A percentile compares a stretch with the other conserved stretches of the same genome.
phyloP scores from a whole-genome alignment of 176 grass and related monocot species.

The Carex littledalei region DNA sequence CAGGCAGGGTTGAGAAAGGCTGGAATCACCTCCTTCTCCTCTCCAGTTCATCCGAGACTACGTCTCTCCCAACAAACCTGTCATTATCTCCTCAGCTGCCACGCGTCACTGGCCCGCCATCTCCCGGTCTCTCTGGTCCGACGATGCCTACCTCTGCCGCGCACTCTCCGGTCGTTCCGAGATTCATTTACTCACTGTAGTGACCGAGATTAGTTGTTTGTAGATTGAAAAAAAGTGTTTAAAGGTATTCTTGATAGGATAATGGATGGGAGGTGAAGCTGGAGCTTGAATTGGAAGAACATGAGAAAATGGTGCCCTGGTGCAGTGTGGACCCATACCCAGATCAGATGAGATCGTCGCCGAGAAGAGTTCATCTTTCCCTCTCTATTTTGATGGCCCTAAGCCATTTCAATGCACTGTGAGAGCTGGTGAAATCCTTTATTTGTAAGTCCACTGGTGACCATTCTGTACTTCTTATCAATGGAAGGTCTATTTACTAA shows the following conservation, averaged over 20 bases:
- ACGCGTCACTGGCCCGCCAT: constrained; percentile 74
- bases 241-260: constrained; percentile 12
- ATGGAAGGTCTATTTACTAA: background rate
- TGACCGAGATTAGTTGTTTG: background rate
- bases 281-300: constrained; percentile 58
- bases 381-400: constrained; percentile 77
- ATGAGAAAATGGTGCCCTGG: constrained; percentile 62
- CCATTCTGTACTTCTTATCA: background rate
- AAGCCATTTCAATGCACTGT: constrained; percentile 74
- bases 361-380: constrained; percentile 39
- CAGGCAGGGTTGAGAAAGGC: constrained; percentile 30
- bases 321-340: constrained; percentile 84
- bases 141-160: constrained; percentile 52
- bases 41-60: constrained; percentile 74
- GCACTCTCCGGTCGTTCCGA: constrained; percentile 35
- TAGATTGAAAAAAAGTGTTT: background rate
- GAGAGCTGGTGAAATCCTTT: constrained; percentile 83
- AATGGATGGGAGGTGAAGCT: constrained; percentile 26
- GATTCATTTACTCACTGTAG: background rate
- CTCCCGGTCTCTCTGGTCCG: constrained; percentile 50
- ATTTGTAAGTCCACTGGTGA: constrained; percentile 34
- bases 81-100: constrained; percentile 56
- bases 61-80: constrained; percentile 61
- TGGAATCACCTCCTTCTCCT: constrained; percentile 46
- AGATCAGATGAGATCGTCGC: constrained; percentile 41